Conservation (phyloP, 257 asterid genomes). For the Fraxinus excelsior region DNA sequence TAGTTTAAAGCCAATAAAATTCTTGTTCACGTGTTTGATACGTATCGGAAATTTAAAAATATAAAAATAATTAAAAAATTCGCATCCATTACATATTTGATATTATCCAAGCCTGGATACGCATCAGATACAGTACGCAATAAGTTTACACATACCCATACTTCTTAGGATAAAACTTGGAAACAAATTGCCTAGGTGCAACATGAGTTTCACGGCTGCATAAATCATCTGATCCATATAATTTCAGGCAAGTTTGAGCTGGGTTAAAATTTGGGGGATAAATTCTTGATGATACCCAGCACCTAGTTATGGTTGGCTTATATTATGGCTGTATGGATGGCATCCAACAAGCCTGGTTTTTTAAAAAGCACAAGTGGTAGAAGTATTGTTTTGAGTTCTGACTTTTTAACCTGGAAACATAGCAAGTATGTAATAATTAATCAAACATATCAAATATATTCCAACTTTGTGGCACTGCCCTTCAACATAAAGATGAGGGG, state of each 20-base stretch:
- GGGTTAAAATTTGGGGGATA: background rate
- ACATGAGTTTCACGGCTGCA: background rate
- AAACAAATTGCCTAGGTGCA: background rate
- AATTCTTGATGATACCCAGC: background rate
- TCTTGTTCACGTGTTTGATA: background rate
- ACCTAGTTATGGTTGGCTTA: background rate
- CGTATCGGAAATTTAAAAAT: too few relatives aligned
- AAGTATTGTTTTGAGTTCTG: background rate
- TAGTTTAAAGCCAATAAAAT: too few relatives aligned
- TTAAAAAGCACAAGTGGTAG: background rate
- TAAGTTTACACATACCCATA: too few relatives aligned
- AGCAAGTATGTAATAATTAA: background rate
- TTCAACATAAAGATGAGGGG: background rate
- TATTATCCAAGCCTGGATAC: too few relatives aligned
- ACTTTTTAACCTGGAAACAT: background rate
- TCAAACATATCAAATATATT: background rate
- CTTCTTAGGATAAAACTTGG: background rate
- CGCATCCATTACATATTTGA: too few relatives aligned
- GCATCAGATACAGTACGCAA: too few relatives aligned
- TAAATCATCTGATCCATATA: background rate
- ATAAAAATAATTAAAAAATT: too few relatives aligned
- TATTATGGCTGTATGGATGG: background rate
- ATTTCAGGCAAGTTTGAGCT: background rate
- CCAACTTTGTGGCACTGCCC: background rate
- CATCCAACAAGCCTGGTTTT: background rate